Evolutionary conservation across 352 stramenopile genomes (phyloP).

Genomic region (Nothophytophthora sp.): DNA sequence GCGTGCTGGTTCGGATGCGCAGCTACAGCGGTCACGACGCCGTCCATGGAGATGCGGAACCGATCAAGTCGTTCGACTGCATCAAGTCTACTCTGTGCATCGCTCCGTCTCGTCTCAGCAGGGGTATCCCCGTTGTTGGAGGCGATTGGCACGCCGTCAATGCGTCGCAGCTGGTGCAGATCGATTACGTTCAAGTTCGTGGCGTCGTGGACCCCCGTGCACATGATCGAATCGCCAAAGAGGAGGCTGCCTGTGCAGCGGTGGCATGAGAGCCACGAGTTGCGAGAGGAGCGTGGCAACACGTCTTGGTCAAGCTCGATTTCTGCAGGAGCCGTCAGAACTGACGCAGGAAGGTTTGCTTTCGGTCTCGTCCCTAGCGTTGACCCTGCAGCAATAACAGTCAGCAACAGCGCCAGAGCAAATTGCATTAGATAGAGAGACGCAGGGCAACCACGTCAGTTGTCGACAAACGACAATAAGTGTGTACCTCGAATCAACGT

Average conservation of each 20-base stretch:
- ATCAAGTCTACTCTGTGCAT: background rate
- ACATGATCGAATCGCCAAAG: slow-evolving; percentile 57
- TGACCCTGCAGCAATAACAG: slow-evolving; percentile 5
- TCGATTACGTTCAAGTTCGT: slow-evolving; percentile 51
- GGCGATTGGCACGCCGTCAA: background rate
- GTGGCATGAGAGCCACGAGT: slow-evolving; percentile 60
- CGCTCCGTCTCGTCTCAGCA: background rate
- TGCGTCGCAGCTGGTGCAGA: slow-evolving; percentile 38
- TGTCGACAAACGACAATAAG: too few species aligned
- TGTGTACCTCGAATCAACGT: slow-evolving; percentile 55
- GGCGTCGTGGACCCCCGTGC: slow-evolving; percentile 42
- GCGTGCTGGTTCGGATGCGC: slow-evolving; percentile 43
- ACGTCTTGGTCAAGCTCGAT: slow-evolving; percentile 20
- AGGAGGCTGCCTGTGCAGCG: slow-evolving; percentile 45
- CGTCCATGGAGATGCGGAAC: slow-evolving; percentile 48
- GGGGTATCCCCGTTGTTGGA: background rate
- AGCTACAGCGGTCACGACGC: slow-evolving; percentile 46
- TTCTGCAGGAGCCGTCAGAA: slow-evolving; percentile 26
- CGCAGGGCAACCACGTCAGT: too few species aligned
- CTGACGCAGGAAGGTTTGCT: slow-evolving; percentile 23
- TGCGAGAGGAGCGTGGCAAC: slow-evolving; percentile 22
- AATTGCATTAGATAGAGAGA: background rate
- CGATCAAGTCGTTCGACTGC: slow-evolving; percentile 40
- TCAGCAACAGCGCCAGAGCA: background rate
- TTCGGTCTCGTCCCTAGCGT: slow-evolving; percentile 20